A percentile compares a stretch with the other conserved stretches of the same genome.
Evolutionary conservation across 106 monocot genomes (phyloP).

Genomic region (Acanthochlamys bracteata): DNA sequence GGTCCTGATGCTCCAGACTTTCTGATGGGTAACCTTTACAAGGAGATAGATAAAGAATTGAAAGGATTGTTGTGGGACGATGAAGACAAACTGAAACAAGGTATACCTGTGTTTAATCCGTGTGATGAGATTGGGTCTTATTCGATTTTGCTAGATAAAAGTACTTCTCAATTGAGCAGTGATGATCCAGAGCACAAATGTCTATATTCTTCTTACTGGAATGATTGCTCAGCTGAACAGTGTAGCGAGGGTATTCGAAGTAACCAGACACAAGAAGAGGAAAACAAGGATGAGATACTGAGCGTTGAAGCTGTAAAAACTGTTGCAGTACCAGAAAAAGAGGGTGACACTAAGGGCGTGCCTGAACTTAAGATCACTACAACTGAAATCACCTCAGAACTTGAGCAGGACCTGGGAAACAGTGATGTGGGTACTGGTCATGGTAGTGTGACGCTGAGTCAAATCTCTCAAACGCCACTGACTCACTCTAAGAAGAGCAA

Average conservation of each 20-base stretch:
- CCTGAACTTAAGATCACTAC: background rate
- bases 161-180: conserved; percentile 1
- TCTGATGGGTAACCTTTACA: conserved; percentile 88
- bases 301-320: conserved; percentile 1
- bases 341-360: conserved; percentile 4
- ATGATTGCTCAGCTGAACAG: conserved; percentile 8
- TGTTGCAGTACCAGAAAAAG: conserved; percentile 13
- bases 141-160: conserved; percentile 15
- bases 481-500: conserved; percentile 40
- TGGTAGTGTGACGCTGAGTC: background rate
- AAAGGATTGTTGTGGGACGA: conserved; percentile 95
- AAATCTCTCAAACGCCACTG: background rate
- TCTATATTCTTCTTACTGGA: conserved; percentile 8
- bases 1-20: conserved; percentile 97
- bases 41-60: conserved; percentile 85
- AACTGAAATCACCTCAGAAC: conserved; percentile 6
- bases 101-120: conserved; percentile 15
- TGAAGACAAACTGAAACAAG: conserved; percentile 32
- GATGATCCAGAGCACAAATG: conserved; percentile 11
- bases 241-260: conserved; percentile 8
- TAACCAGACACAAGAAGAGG: background rate
- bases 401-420: background rate
- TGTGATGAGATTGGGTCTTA: conserved; percentile 10
- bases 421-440: conserved; percentile 1
- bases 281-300: conserved; percentile 3